phyloP scores from a whole-genome alignment of 2,329 filamentous ascomycete genomes.

The Diplocarpon rosae region DNA sequence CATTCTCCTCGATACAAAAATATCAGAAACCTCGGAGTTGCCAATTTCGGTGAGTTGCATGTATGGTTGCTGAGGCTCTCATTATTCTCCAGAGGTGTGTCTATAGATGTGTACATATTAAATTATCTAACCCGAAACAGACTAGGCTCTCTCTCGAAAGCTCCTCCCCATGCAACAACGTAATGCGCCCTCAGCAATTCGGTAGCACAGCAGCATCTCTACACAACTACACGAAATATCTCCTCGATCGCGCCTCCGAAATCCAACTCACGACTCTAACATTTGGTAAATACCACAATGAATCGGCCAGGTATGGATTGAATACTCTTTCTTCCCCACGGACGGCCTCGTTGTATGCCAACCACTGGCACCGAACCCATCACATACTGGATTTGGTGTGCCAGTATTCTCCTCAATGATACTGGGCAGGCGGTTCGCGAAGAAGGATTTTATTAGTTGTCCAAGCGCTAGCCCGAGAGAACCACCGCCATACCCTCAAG shows the following conservation, averaged over 20 bases:
- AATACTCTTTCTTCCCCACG: slow-evolving; percentile 17
- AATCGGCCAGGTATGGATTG: slow-evolving; percentile 27
- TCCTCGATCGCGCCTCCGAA: background rate
- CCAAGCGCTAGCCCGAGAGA: background rate
- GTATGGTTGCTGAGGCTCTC: no score
- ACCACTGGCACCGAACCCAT: slow-evolving; percentile 1
- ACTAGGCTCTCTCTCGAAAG: no score
- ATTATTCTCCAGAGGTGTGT: no score
- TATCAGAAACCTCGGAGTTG: no score
- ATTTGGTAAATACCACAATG: slow-evolving; percentile 15
- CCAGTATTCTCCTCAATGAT: background rate
- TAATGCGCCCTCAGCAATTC: no score
- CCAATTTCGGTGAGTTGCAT: no score
- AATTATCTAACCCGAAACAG: no score
- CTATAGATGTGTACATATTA: no score
- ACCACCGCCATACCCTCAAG: background rate
- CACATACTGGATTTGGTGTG: background rate
- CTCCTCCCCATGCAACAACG: no score
- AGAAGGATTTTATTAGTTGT: background rate
- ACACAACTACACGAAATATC: background rate
- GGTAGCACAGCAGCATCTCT: no score
- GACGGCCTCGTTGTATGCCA: slow-evolving; percentile 20
- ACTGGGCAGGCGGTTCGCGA: background rate
- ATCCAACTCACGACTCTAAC: background rate
- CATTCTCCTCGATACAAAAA: no score